Base-by-base conservation (phyloP, 768 basidiomycete genomes). In the Tubosaeta brunneosetosa region DNA sequence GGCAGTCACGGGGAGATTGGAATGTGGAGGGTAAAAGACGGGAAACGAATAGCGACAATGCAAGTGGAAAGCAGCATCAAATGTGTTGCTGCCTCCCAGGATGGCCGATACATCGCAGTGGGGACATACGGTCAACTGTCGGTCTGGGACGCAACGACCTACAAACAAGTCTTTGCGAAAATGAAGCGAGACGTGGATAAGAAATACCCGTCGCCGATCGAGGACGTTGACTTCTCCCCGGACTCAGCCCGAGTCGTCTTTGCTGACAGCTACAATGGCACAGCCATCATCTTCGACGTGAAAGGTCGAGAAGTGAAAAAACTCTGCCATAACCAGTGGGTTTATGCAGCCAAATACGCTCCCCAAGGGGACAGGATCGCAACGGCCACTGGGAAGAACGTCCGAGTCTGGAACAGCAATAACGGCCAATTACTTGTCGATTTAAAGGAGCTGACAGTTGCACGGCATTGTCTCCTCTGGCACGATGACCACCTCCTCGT, bases 31-130 rank as follows among this genome's bases (percentile, higher is more conserved):
- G 17, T 27, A 3, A 9, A 13, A 27, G 53, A 36, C 4, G 44
- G 50, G 5, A 7, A 42, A 13, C 1, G 19, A n/a, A 6, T 40
- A 22, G 16, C 17, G 17, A 27, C 6, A 4, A 29, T 25, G 26
- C 3, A 12, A 7, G 4, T 13, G 10, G 0, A 4, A 16, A 0
- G 0, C 16, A 22, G 4, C 4, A 12, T 55, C 10, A 1, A 1
- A 3, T 44, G 31, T 44, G n/a, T 55, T 7, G 42, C 46, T 33
- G 36, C 47, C 3, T 44, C 55, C 0, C 53, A 29, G 4, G 42
- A 55, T 7, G 46, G 46, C 8, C n/a, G 19, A 14, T 53, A 44
- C 37, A 56, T 56, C n/a, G 55, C 37, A 16, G 47, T 47, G 2
- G 55, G 55, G 5, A 38, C 41, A 11, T 1, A 6, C 48, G 14